These are phyloP conservation scores for Acacia confusa DNA, from an alignment of 306 rosid species.

Conservation along the genomic window DNA sequence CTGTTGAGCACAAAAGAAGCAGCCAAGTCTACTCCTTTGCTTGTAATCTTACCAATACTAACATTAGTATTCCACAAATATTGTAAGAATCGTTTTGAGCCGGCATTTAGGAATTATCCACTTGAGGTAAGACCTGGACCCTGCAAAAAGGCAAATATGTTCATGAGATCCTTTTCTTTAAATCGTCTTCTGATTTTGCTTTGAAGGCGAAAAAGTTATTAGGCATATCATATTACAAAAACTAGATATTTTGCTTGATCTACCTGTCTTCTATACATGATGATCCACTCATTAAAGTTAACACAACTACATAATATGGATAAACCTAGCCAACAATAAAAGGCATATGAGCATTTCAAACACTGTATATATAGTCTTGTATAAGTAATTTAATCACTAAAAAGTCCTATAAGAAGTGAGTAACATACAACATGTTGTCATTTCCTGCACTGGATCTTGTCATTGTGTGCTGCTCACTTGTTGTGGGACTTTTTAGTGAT, in stretches of 20 bases:
- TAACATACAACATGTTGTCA: too few species aligned
- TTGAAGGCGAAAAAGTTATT: neutral
- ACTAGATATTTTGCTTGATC: neutral
- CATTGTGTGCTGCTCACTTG: too few species aligned
- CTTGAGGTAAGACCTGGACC: conserved; percentile 66
- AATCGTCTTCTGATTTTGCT: conserved; percentile 3
- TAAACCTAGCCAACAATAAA: too few species aligned
- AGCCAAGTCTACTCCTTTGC: conserved; percentile 89
- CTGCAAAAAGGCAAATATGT: conserved; percentile 9
- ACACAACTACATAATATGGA: too few species aligned
- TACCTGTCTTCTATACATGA: neutral
- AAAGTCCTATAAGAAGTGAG: too few species aligned
- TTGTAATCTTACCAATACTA: conserved; percentile 69
- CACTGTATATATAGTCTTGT: too few species aligned
- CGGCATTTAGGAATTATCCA: conserved; percentile 88
- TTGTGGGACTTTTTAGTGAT: too few species aligned
- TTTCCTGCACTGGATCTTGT: too few species aligned
- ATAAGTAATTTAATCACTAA: too few species aligned
- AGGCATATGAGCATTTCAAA: too few species aligned
- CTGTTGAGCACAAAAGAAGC: conserved; percentile 95
- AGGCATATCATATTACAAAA: neutral
- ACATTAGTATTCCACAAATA: conserved; percentile 84
- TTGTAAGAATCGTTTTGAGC: conserved; percentile 84
- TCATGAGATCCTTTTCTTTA: neutral
- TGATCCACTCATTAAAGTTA: neutral